phyloP scores from a whole-genome alignment of 306 rosid species.

The Ormosia emarginata region DNA sequence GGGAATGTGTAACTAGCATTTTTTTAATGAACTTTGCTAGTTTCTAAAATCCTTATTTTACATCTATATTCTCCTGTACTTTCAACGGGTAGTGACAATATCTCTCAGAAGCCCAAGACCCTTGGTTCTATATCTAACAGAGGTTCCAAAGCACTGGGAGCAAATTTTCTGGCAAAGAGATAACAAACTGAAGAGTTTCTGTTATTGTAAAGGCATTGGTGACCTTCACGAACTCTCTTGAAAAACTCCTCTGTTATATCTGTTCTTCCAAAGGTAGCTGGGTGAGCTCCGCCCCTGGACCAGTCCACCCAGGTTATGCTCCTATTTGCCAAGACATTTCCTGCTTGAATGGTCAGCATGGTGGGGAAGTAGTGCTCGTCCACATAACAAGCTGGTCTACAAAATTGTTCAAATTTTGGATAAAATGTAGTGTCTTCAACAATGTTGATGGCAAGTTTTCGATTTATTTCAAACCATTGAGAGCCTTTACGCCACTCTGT shows the following conservation, averaged over 20 bases:
- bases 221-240: conserved; percentile 30
- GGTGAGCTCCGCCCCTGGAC: conserved; percentile 98
- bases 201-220: conserved; percentile 54
- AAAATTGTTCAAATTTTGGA: conserved; percentile 57
- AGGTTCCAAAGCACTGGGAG: conserved; percentile 88
- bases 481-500: conserved; percentile 93
- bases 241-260: conserved; percentile 64
- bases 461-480: conserved; percentile 87
- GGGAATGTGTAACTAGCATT: too few species aligned
- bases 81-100: not conserved
- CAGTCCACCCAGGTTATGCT: conserved; percentile 98
- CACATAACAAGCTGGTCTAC: conserved; percentile 82
- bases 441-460: conserved; percentile 70
- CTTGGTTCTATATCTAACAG: conserved; percentile 48
- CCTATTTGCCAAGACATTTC: conserved; percentile 59
- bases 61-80: not conserved
- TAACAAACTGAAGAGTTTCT: conserved; percentile 50
- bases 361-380: conserved; percentile 98
- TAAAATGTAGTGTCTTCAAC: conserved; percentile 60
- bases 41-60: conserved; percentile 5
- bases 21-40: not conserved
- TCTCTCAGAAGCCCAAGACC: conserved; percentile 57
- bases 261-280: conserved; percentile 70
- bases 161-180: conserved; percentile 88
- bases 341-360: conserved; percentile 70